A percentile compares a stretch with the other conserved stretches of the same genome.
Conservation (phyloP, 257 asterid species). For the Rhazya stricta region DNA sequence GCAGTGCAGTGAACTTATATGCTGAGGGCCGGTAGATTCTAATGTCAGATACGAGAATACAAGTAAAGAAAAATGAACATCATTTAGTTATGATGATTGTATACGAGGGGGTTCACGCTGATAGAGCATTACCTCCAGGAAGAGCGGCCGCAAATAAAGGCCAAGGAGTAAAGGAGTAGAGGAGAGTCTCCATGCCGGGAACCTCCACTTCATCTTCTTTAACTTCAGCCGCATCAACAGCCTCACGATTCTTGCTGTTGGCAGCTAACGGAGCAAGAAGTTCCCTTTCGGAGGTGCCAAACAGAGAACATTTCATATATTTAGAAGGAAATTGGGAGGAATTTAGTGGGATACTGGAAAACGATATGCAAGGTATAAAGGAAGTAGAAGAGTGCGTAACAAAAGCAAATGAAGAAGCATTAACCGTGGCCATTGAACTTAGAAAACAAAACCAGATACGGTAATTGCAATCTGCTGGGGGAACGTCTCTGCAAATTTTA, state of each 20-base stretch:
- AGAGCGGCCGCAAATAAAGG: slow-evolving; percentile 55
- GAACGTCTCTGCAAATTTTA: background rate
- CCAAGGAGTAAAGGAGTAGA: slow-evolving; percentile 62
- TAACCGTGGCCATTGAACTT: slow-evolving; percentile 42
- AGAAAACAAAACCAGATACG: background rate
- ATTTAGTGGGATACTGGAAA: slow-evolving; percentile 16
- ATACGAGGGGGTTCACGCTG: background rate
- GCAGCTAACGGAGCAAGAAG: slow-evolving; percentile 25
- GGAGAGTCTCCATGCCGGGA: slow-evolving; percentile 30
- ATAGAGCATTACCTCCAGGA: slow-evolving; percentile 64
- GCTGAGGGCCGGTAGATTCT: background rate
- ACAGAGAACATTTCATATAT: slow-evolving; percentile 5
- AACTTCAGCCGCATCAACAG: slow-evolving; percentile 14
- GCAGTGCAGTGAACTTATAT: background rate
- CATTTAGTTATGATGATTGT: background rate
- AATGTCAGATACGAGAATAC: background rate
- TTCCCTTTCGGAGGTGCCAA: slow-evolving; percentile 9
- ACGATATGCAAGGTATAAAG: slow-evolving; percentile 21
- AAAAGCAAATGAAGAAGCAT: slow-evolving; percentile 41
- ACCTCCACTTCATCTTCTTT: slow-evolving; percentile 17
- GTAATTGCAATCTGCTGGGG: background rate
- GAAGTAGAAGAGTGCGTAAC: slow-evolving; percentile 28
- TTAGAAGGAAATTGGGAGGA: slow-evolving; percentile 8
- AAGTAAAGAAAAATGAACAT: background rate
- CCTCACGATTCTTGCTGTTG: slow-evolving; percentile 20